These are phyloP conservation scores for Globisporangium ultimum DNA, from an alignment of 352 stramenopile species.

Conservation along the genomic window DNA sequence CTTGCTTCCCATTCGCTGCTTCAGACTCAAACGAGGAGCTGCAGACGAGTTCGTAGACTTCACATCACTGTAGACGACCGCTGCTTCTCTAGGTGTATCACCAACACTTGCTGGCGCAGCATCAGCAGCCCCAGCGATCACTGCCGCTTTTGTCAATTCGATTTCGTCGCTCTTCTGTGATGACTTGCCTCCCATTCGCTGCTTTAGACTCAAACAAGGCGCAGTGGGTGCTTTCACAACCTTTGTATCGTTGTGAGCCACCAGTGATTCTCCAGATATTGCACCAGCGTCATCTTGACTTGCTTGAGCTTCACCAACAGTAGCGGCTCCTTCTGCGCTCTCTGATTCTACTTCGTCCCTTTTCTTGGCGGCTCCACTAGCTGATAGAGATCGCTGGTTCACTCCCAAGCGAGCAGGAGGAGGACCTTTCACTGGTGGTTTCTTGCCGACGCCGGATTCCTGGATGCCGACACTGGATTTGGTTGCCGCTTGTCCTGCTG, in stretches of 20 bases:
- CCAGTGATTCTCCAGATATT: not conserved
- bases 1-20: slow-evolving; percentile 1
- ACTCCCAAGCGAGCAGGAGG: too few relatives aligned
- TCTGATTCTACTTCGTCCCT: too few relatives aligned
- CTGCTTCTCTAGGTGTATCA: not conserved
- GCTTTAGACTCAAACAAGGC: slow-evolving; percentile 1
- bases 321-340: too few relatives aligned
- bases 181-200: not conserved
- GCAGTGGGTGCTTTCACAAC: not conserved
- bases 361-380: too few relatives aligned
- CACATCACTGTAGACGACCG: not conserved
- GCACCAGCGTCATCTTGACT: not conserved
- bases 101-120: not conserved
- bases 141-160: too few relatives aligned
- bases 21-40: slow-evolving; percentile 1
- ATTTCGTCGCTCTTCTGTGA: not conserved
- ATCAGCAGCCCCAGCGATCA: not conserved
- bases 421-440: too few relatives aligned
- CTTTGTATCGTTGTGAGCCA: not conserved
- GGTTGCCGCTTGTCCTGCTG: too few relatives aligned
- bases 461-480: too few relatives aligned
- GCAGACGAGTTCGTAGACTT: not conserved
- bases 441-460: too few relatives aligned
- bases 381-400: too few relatives aligned
- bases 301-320: too few relatives aligned